Percentiles rank a stretch among this genome's conserved stretches.
phyloP scores from a whole-genome alignment of 2,329 filamentous ascomycete genomes.

The Aspergillus hiratsukae region DNA sequence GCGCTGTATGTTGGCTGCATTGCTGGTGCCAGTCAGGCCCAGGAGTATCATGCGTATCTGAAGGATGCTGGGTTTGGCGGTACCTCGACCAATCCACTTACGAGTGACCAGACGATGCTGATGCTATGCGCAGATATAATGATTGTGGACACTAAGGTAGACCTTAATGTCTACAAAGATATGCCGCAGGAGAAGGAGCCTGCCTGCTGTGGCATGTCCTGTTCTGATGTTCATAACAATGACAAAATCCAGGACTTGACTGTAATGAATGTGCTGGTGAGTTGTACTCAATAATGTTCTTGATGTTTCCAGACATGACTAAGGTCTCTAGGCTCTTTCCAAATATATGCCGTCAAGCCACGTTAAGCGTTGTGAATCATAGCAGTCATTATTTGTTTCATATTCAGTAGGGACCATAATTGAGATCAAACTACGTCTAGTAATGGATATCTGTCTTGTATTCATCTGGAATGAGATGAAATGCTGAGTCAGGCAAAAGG shows the following conservation, averaged over 20 bases:
- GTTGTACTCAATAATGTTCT: slow-evolving; percentile 25
- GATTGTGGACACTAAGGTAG: slow-evolving; percentile 44
- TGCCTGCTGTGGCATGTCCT: slow-evolving; percentile 11
- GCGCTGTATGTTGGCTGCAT: slow-evolving; percentile 59
- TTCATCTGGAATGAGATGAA: not conserved
- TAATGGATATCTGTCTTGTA: not conserved
- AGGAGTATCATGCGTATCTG: slow-evolving; percentile 52
- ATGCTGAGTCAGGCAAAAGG: not conserved
- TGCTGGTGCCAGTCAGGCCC: slow-evolving; percentile 51
- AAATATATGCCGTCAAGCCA: slow-evolving; percentile 49
- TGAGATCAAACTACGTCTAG: not conserved
- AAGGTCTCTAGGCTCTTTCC: slow-evolving; percentile 44
- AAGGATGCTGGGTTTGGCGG: slow-evolving; percentile 48
- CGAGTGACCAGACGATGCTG: not conserved
- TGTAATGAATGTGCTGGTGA: slow-evolving; percentile 49
- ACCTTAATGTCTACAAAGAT: slow-evolving; percentile 47
- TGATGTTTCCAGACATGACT: too few species aligned
- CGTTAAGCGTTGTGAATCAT: not conserved
- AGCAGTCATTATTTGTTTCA: not conserved
- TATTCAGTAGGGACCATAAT: too few species aligned
- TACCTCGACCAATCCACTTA: slow-evolving; percentile 18
- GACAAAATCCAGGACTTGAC: not conserved
- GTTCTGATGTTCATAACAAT: slow-evolving; percentile 10
- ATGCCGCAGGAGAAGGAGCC: slow-evolving; percentile 8
- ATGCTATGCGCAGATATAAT: slow-evolving; percentile 32